Percentiles rank a stretch among this genome's conserved stretches.
Conservation (phyloP, 1,284 basidiomycete genomes). For the Rhodofomes roseus region DNA sequence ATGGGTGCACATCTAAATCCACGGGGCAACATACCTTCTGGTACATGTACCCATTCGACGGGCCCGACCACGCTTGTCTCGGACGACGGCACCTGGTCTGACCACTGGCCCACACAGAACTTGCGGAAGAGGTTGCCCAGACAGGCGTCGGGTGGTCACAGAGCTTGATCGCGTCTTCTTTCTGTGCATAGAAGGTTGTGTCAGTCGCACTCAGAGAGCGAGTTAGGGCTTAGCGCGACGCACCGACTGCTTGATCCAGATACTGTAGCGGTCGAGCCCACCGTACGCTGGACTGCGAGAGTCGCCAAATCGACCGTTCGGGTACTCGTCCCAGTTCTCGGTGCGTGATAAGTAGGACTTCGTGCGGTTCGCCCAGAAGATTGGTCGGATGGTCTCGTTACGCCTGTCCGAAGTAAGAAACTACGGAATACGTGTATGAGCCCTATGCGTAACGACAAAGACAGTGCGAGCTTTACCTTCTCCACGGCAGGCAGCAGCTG, state of each 20-base stretch:
- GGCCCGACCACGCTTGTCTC: conserved; percentile 95
- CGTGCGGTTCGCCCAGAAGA: conserved; percentile 93
- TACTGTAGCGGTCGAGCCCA: conserved; percentile 93
- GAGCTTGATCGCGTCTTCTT: conserved; percentile 78
- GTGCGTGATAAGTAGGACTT: conserved; percentile 91
- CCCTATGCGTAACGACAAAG: too few species aligned
- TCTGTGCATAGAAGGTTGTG: conserved; percentile 39
- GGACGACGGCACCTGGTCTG: conserved; percentile 80
- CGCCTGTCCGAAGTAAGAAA: conserved; percentile 87
- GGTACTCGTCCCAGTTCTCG: conserved; percentile 99
- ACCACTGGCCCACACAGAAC: conserved; percentile 87
- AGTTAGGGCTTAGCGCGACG: conserved; percentile 27
- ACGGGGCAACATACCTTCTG: conserved; percentile 71
- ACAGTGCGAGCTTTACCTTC: conserved; percentile 48
- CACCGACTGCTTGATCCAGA: conserved; percentile 81
- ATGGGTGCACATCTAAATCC: too few species aligned
- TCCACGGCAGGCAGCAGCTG: conserved; percentile 91
- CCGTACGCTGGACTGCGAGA: conserved; percentile 96
- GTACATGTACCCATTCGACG: conserved; percentile 92
- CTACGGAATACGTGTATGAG: conserved; percentile 34
- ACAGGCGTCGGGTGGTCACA: conserved; percentile 84
- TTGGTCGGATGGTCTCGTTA: conserved; percentile 87
- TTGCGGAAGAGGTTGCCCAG: conserved; percentile 74
- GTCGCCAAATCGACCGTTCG: conserved; percentile 98
- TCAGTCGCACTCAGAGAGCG: not conserved